A percentile compares a stretch with the other conserved stretches of the same genome.
Evolutionary conservation across 805 yeast genomes (phyloP).

Genomic region (Millerago galiae): DNA sequence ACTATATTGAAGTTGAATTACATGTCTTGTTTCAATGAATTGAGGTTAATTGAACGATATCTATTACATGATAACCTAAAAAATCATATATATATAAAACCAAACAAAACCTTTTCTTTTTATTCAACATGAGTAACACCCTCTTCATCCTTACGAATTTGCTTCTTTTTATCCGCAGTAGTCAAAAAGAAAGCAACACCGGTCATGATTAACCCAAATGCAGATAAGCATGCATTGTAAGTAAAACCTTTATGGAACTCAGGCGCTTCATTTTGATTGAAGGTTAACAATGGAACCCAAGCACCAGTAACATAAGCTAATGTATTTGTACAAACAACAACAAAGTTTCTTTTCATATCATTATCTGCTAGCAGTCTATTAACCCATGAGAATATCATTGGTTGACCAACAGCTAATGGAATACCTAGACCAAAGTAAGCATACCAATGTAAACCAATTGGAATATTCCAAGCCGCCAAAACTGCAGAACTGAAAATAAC

Average conservation of each 20-base stretch:
- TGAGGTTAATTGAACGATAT: too few species aligned
- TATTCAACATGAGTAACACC: background rate
- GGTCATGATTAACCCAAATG: constrained; percentile 3
- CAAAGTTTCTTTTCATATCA: constrained; percentile 29
- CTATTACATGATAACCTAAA: too few species aligned
- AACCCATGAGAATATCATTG: constrained; percentile 51
- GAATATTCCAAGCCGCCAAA: constrained; percentile 43
- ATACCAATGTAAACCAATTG: constrained; percentile 43
- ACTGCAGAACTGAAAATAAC: constrained; percentile 36
- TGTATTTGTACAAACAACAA: constrained; percentile 35
- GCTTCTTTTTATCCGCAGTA: constrained; percentile 1
- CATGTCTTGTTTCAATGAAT: too few species aligned
- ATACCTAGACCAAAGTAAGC: constrained; percentile 41
- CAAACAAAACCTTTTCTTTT: too few species aligned
- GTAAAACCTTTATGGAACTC: constrained; percentile 32
- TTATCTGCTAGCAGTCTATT: constrained; percentile 36
- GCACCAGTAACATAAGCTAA: constrained; percentile 36
- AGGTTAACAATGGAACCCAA: constrained; percentile 36
- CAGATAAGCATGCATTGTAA: constrained; percentile 24
- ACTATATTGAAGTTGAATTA: too few species aligned
- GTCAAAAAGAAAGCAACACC: background rate
- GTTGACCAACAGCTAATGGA: constrained; percentile 49
- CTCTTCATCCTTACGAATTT: background rate
- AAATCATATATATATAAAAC: too few species aligned
- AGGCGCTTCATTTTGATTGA: constrained; percentile 33